Conservation (phyloP, 192 early-diverging fungal genomes). For the Geosiphon pyriformis region DNA sequence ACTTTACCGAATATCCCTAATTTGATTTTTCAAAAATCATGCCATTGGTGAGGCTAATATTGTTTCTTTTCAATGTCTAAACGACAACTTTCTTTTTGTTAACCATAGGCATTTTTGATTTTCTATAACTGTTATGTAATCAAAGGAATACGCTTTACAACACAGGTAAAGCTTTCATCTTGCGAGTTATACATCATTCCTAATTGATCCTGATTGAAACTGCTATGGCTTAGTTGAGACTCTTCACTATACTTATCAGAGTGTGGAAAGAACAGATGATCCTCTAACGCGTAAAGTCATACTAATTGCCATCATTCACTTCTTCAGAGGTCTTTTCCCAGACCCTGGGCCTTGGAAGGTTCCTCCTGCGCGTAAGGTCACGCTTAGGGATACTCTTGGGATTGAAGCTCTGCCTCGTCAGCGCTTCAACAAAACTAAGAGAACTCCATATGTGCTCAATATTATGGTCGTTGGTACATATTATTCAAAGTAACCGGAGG, state of each 20-base stretch:
- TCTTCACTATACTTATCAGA: too few species aligned
- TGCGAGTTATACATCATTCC: too few species aligned
- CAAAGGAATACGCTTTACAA: conserved; percentile 53
- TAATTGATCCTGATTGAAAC: too few species aligned
- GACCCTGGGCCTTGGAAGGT: conserved; percentile 85
- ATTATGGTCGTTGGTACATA: conserved; percentile 88
- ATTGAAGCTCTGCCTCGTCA: conserved; percentile 70
- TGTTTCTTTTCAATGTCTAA: background rate
- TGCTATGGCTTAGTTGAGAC: too few species aligned
- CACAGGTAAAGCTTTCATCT: conserved; percentile 38
- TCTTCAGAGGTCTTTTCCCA: conserved; percentile 51
- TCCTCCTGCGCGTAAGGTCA: conserved; percentile 53
- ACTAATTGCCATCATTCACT: background rate
- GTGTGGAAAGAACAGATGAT: too few species aligned
- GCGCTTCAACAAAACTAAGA: conserved; percentile 58
- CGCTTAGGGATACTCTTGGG: conserved; percentile 55
- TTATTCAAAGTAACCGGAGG: too few species aligned
- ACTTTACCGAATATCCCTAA: background rate
- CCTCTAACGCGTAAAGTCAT: background rate
- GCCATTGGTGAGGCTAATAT: conserved; percentile 31
- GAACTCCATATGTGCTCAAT: conserved; percentile 81
- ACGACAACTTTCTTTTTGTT: background rate
- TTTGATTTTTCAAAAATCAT: conserved; percentile 13
- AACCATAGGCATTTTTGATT: background rate
- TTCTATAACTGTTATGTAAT: background rate